phyloP scores from a whole-genome alignment of 2,329 filamentous ascomycete genomes.

The Alternaria sp. region DNA sequence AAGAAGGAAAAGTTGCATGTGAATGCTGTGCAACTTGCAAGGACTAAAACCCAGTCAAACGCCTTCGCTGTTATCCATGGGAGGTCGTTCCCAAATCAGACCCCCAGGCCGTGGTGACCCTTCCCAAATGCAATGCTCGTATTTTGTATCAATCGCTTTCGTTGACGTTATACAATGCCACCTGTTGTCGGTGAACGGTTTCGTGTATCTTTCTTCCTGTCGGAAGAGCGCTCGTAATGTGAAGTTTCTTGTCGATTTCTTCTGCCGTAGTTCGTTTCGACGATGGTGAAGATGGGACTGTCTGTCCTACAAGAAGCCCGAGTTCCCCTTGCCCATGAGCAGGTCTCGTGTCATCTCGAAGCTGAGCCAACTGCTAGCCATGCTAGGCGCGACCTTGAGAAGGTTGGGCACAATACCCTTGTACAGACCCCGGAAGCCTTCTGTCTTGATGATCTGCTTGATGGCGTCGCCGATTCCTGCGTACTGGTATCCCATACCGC shows the following conservation, averaged over 20 bases:
- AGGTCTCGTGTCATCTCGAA: slow-evolving; percentile 94
- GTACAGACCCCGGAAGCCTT: slow-evolving; percentile 86
- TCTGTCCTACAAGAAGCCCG: slow-evolving; percentile 36
- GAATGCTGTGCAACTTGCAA: slow-evolving; percentile 3
- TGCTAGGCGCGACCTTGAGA: slow-evolving; percentile 95
- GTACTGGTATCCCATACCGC: slow-evolving; percentile 96
- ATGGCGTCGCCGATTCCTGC: slow-evolving; percentile 85
- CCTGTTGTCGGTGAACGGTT: background rate
- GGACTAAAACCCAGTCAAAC: slow-evolving; percentile 6
- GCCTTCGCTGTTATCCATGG: slow-evolving; percentile 19
- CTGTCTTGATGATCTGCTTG: slow-evolving; percentile 78
- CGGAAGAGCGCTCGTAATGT: slow-evolving; percentile 7
- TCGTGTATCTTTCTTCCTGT: background rate
- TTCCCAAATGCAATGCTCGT: slow-evolving; percentile 24
- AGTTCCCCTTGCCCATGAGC: slow-evolving; percentile 60
- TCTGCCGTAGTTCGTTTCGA: background rate
- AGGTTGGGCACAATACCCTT: slow-evolving; percentile 96
- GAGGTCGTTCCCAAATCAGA: background rate
- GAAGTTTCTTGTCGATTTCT: background rate
- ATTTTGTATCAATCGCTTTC: slow-evolving; percentile 5
- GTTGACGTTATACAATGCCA: slow-evolving; percentile 14
- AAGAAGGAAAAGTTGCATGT: background rate
- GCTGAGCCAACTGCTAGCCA: slow-evolving; percentile 98
- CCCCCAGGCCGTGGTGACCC: slow-evolving; percentile 9
- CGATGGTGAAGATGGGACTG: background rate